phyloP scores from a whole-genome alignment of 208 protist species.

The Leishmania arabica region DNA sequence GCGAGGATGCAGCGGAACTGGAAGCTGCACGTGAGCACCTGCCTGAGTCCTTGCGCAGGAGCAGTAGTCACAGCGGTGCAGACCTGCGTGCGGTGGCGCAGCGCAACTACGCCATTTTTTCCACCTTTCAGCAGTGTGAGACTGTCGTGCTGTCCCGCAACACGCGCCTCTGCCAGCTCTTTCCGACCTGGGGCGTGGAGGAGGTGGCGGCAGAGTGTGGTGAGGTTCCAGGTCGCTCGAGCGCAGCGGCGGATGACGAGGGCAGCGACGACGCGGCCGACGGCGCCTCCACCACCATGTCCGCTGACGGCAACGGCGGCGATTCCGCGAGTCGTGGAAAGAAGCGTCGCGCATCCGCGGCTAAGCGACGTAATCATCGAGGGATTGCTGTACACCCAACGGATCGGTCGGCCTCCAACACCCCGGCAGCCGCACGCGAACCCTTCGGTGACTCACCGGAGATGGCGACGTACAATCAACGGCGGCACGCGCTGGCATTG shows the following conservation, averaged over 20 bases:
- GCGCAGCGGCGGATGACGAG: constrained; percentile 7
- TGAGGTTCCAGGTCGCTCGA: constrained; percentile 5
- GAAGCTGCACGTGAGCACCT: constrained; percentile 3
- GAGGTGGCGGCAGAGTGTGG: constrained; percentile 6
- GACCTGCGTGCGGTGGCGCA: constrained; percentile 23
- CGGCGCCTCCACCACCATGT: not conserved
- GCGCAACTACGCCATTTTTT: constrained; percentile 58
- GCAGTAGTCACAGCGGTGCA: not conserved
- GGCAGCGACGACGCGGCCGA: constrained; percentile 1
- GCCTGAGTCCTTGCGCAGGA: constrained; percentile 4
- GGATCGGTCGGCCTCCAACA: not conserved
- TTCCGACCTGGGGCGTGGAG: constrained; percentile 17
- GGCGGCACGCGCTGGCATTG: constrained; percentile 10
- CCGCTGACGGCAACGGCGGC: not conserved
- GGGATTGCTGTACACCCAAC: not conserved
- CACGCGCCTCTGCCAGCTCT: constrained; percentile 41
- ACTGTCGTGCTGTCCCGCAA: constrained; percentile 84
- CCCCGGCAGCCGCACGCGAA: not conserved
- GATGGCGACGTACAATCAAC: constrained; percentile 14
- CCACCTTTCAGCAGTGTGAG: constrained; percentile 51
- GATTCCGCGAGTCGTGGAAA: not conserved
- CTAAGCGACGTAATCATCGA: not conserved
- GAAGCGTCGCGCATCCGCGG: not conserved
- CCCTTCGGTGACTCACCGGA: constrained; percentile 12
- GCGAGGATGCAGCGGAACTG: not conserved